phyloP scores from a whole-genome alignment of 2,329 filamentous ascomycete species.

The Gremmenia infestans region DNA sequence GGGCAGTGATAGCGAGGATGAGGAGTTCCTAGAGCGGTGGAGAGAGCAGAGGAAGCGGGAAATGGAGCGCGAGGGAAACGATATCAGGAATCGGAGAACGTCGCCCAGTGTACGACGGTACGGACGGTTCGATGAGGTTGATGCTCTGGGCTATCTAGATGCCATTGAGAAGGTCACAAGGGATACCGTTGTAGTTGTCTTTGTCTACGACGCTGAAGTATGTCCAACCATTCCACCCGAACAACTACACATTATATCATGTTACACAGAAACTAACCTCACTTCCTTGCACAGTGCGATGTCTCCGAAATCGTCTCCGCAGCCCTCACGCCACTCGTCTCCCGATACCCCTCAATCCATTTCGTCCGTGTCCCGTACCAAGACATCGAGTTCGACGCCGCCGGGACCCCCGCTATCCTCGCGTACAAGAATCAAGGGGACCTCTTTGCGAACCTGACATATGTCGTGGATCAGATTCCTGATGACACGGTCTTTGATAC shows the following conservation, averaged over 20 bases:
- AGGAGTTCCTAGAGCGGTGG: conserved; percentile 87
- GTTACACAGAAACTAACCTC: conserved; percentile 19
- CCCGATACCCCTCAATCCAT: conserved; percentile 63
- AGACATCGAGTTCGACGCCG: conserved; percentile 90
- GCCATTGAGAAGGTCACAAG: conserved; percentile 84
- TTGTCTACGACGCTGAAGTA: conserved; percentile 86
- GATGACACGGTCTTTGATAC: conserved; percentile 57
- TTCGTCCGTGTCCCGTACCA: conserved; percentile 90
- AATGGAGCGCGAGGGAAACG: conserved; percentile 58
- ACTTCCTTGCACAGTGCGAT: conserved; percentile 55
- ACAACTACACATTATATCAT: not conserved
- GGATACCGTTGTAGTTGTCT: conserved; percentile 84
- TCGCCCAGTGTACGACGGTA: conserved; percentile 75
- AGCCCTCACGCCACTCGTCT: conserved; percentile 70
- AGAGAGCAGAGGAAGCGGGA: conserved; percentile 74
- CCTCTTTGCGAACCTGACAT: conserved; percentile 83
- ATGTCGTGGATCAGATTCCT: conserved; percentile 81
- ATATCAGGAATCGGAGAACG: conserved; percentile 59
- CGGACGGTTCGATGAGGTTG: conserved; percentile 76
- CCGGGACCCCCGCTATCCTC: conserved; percentile 79
- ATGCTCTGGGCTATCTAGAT: conserved; percentile 90
- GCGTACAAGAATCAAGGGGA: conserved; percentile 86
- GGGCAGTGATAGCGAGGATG: conserved; percentile 47
- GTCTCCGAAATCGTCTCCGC: conserved; percentile 75
- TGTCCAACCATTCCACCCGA: conserved; percentile 25